Conservation (phyloP, 1,284 basidiomycete genomes). For the Coniferiporia weirii region DNA sequence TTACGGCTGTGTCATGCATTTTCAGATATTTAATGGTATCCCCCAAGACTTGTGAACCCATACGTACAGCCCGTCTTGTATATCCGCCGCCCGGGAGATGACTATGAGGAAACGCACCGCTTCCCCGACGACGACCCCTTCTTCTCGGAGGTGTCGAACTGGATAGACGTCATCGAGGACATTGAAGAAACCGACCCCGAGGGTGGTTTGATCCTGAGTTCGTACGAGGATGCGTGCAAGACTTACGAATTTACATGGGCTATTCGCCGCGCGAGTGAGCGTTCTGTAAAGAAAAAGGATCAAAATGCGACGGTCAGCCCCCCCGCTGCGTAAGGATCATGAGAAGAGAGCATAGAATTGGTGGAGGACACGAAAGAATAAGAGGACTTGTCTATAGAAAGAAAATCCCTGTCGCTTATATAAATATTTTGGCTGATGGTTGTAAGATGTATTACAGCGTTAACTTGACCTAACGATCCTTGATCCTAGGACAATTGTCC, state of each 20-base stretch:
- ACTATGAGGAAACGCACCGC: conserved; percentile 70
- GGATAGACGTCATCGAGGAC: conserved; percentile 80
- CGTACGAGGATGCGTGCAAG: conserved; percentile 80
- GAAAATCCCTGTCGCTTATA: too few relatives aligned
- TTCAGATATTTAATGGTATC: conserved; percentile 10
- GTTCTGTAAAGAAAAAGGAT: conserved; percentile 26
- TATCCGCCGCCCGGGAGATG: conserved; percentile 81
- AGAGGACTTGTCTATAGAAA: background rate
- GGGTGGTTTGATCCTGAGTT: conserved; percentile 63
- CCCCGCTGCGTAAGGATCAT: background rate
- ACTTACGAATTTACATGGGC: conserved; percentile 89
- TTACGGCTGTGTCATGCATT: conserved; percentile 18
- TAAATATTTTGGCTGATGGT: too few relatives aligned
- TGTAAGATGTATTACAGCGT: too few relatives aligned
- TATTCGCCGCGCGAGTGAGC: conserved; percentile 73
- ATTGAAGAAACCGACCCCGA: conserved; percentile 65
- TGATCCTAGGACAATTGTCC: too few relatives aligned
- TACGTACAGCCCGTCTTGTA: conserved; percentile 81
- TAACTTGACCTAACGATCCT: too few relatives aligned
- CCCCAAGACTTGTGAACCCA: conserved; percentile 75
- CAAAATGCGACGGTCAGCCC: conserved; percentile 8
- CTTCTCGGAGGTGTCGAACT: conserved; percentile 85
- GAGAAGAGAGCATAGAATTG: background rate
- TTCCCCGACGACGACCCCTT: conserved; percentile 89
- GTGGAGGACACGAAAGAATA: background rate